phyloP scores from a whole-genome alignment of 345 rosid genomes.

The Aquilaria sinensis region DNA sequence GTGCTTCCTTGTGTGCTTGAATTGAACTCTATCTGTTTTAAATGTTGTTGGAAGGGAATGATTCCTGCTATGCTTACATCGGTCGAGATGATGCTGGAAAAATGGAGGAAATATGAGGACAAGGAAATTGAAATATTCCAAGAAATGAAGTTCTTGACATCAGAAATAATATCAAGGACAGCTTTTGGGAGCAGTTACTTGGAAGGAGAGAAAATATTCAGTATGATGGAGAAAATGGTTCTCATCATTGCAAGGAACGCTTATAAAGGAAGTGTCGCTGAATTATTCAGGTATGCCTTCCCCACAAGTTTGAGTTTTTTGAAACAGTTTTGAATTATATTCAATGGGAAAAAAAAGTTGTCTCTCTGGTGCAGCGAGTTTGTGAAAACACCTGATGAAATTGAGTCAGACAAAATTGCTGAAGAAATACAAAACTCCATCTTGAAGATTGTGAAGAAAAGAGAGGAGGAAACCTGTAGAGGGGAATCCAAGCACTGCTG shows the following conservation, averaged over 20 bases:
- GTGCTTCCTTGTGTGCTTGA: neutral
- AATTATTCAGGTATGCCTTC: conserved; percentile 16
- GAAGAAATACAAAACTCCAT: conserved; percentile 7
- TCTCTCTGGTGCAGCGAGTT: conserved; percentile 14
- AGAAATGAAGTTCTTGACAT: conserved; percentile 34
- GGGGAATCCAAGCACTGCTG: conserved; percentile 11
- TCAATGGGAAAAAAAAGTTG: neutral
- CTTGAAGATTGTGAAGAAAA: conserved; percentile 15
- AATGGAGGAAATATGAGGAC: conserved; percentile 25
- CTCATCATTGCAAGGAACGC: conserved; percentile 8
- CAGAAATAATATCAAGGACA: conserved; percentile 41
- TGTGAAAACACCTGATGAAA: conserved; percentile 8
- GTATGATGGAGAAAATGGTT: conserved; percentile 20
- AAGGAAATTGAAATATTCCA: conserved; percentile 29
- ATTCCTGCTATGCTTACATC: conserved; percentile 28
- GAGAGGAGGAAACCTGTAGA: conserved; percentile 11
- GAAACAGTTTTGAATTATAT: neutral
- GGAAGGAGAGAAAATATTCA: conserved; percentile 34
- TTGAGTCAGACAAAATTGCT: conserved; percentile 13
- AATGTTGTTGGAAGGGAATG: conserved; percentile 16
- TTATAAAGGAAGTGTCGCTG: conserved; percentile 19
- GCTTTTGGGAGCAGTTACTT: conserved; percentile 41
- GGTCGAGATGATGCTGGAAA: conserved; percentile 36
- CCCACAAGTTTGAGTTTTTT: neutral
- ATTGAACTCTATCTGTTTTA: neutral